Base-by-base conservation (phyloP, 2,329 filamentous ascomycete species). In the Leptoxyphium fumago region DNA sequence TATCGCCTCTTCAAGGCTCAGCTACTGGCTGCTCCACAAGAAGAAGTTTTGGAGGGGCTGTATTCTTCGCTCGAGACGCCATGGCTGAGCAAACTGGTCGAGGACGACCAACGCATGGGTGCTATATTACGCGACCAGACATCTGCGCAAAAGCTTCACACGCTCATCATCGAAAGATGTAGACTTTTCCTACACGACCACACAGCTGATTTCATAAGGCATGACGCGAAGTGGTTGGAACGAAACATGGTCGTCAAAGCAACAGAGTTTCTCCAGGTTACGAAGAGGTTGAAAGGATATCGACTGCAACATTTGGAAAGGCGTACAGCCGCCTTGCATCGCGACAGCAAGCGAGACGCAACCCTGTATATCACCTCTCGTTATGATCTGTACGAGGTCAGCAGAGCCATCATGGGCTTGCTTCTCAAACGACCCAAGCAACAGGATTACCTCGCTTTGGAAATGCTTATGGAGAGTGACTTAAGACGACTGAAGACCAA, bases 171-270 rank as follows among this genome's bases (percentile, higher is more conserved):
- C 4, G 93, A 98, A 61, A 78, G 91, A 44, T 82, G 83, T 43
- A 84, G 89, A 50, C 73, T 98, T 21, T 98, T 96, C 61, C 69
- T 98, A 26, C 82, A 95, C 56, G 88, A 84, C 55, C 82, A 89
- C 58, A 75, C 79, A 30, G 70, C 75, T 4, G 84, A 93, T 47
- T 71, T 74, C n/a, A 79, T 98, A 56, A 82, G 82, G 52, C 85
- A 91, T 55, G 88, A 96, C 59, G 74, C 78, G 6, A 84, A 82
- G 53, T 98, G 91, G 91, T 69, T 98, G 10, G 86, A 94, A 55
- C 84, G 85, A 57, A 83, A 93, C 51, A 67, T 98, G 11, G 71
- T 68, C 0, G 84, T 98, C 2, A 73, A 83, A 50, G 75, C 82
- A 44, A 88, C 95, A 9, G 78, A 79, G 18, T 81, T 80, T 1